A percentile compares a stretch with the other conserved stretches of the same genome.
Conservation (phyloP, 331 rosid genomes). For the Quercus tomentella region DNA sequence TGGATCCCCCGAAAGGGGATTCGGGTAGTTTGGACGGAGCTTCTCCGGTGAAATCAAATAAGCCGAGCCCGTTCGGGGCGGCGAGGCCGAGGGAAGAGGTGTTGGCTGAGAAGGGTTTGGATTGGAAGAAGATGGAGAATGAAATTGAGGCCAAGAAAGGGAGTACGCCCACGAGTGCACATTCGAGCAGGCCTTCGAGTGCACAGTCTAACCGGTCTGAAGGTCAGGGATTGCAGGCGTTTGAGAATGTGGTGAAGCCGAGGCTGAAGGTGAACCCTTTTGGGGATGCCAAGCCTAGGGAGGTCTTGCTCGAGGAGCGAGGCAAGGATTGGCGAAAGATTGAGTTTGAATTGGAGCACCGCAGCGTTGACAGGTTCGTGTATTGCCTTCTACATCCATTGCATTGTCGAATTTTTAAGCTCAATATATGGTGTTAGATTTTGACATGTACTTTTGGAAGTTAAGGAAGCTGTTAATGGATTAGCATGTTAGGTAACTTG, state of each 20-base stretch:
- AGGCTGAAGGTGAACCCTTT: constrained; percentile 85
- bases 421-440: neutral
- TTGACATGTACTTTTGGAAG: neutral
- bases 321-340: constrained; percentile 94
- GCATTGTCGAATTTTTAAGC: neutral
- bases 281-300: constrained; percentile 97
- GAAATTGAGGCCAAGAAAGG: constrained; percentile 82
- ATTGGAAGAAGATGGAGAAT: constrained; percentile 86
- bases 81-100: constrained; percentile 96
- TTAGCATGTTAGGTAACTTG: no score
- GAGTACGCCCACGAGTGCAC: constrained; percentile 82
- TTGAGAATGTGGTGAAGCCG: constrained; percentile 48
- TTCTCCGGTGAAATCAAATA: constrained; percentile 39
- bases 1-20: constrained; percentile 65
- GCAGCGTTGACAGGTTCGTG: constrained; percentile 64
- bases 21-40: neutral
- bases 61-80: constrained; percentile 77
- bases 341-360: constrained; percentile 88
- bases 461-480: neutral
- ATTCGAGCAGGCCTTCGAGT: constrained; percentile 90
- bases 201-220: constrained; percentile 88
- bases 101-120: constrained; percentile 87
- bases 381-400: constrained; percentile 12
- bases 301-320: constrained; percentile 74
- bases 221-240: constrained; percentile 52